These are phyloP conservation scores for Inga oerstediana DNA, from an alignment of 306 rosid species.

Conservation along the genomic window DNA sequence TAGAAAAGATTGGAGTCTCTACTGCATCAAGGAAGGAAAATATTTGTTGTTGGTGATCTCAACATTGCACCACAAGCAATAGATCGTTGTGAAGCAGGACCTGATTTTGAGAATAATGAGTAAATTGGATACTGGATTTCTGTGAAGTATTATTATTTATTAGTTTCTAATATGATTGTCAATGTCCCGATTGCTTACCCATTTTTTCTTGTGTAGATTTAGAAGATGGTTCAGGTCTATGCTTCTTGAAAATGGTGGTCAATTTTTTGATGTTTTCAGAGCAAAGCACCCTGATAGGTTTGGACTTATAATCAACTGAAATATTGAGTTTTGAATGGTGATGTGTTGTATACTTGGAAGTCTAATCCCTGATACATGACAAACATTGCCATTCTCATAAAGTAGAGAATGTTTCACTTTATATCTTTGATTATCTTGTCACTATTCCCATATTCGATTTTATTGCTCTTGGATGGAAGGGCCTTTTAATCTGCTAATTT, in stretches of 20 bases:
- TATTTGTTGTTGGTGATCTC: conserved; percentile 92
- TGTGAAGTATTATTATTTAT: conserved; percentile 13
- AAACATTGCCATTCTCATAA: conserved; percentile 16
- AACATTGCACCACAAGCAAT: conserved; percentile 89
- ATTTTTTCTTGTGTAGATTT: conserved; percentile 55
- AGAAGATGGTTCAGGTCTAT: conserved; percentile 90
- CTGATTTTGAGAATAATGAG: conserved; percentile 89
- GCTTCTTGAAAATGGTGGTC: conserved; percentile 69
- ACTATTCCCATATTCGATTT: neutral
- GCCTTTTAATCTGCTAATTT: conserved; percentile 4
- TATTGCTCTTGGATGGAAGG: neutral
- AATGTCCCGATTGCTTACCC: conserved; percentile 7
- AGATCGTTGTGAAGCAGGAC: conserved; percentile 90
- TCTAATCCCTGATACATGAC: conserved; percentile 24
- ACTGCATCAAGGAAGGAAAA: conserved; percentile 65
- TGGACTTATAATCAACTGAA: conserved; percentile 5
- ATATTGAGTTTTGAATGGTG: conserved; percentile 15
- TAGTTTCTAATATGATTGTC: conserved; percentile 15
- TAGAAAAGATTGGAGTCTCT: conserved; percentile 95
- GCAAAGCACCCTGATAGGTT: conserved; percentile 84
- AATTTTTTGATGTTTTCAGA: conserved; percentile 74
- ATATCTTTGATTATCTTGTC: conserved; percentile 5
- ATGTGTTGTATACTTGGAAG: conserved; percentile 13
- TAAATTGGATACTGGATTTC: conserved; percentile 44
- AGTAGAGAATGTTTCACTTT: conserved; percentile 13